These are phyloP conservation scores for Inga laurina DNA, from an alignment of 306 rosid genomes.

Conservation along the genomic window DNA sequence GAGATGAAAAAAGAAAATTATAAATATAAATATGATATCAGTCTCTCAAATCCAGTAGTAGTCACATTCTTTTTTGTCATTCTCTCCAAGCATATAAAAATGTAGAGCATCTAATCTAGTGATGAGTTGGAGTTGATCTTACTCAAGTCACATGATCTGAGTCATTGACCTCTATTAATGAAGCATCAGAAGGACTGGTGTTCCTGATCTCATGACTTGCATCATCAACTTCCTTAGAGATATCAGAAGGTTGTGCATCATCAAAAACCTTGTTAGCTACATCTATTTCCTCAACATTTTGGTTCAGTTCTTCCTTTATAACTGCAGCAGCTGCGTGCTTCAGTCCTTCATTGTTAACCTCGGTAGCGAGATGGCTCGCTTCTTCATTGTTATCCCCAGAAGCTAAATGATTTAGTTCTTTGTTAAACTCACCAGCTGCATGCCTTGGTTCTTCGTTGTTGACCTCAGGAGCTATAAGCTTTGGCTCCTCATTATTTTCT, in stretches of 20 bases:
- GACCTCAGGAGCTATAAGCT: neutral
- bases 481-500: neutral
- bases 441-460: neutral
- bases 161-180: neutral
- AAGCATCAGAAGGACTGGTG: neutral
- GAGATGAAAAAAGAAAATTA: neutral
- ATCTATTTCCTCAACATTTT: neutral
- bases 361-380: neutral
- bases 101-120: neutral
- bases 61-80: neutral
- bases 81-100: neutral
- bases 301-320: neutral
- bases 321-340: neutral
- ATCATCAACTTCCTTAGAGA: neutral
- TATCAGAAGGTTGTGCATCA: neutral
- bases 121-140: neutral
- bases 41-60: neutral
- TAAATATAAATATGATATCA: neutral
- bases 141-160: neutral
- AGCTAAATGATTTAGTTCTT: neutral
- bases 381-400: neutral
- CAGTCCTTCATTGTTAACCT: neutral
- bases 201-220: neutral
- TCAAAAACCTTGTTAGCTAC: neutral
- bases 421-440: neutral